Percentiles rank a stretch among this genome's conserved stretches.
These are phyloP conservation scores for Clohesyomyces aquaticus DNA, from an alignment of 495 filamentous ascomycete genomes.

Conservation along the genomic window DNA sequence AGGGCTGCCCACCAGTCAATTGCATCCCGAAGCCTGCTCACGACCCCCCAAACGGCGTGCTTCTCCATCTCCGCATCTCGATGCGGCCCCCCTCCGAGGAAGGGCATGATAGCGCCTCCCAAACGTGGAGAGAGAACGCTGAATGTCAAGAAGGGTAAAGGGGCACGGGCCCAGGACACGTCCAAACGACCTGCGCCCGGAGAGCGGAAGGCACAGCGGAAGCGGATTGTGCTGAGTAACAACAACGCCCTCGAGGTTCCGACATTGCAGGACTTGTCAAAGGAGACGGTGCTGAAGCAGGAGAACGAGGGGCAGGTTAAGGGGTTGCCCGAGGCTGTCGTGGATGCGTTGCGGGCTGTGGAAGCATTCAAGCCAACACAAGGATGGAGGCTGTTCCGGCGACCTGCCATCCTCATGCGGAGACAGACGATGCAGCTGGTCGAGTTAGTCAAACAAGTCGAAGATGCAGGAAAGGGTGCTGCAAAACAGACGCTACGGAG, in stretches of 20 bases:
- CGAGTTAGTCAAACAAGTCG: constrained; percentile 60
- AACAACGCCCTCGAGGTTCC: constrained; percentile 81
- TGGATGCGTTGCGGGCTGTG: constrained; percentile 77
- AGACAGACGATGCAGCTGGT: constrained; percentile 73
- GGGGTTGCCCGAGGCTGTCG: constrained; percentile 65
- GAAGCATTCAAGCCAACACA: constrained; percentile 93
- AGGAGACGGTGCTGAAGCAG: constrained; percentile 47
- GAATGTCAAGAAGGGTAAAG: constrained; percentile 42
- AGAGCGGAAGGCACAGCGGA: constrained; percentile 84
- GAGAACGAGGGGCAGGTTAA: constrained; percentile 66
- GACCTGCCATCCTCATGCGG: constrained; percentile 75
- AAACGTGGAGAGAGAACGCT: constrained; percentile 46
- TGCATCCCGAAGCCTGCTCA: constrained; percentile 37
- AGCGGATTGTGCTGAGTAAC: constrained; percentile 89
- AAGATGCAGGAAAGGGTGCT: constrained; percentile 50
- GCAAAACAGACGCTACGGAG: constrained; percentile 63
- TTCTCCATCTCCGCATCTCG: constrained; percentile 40
- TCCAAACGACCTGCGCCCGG: constrained; percentile 64
- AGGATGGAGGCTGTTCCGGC: constrained; percentile 82
- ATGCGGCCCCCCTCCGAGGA: constrained; percentile 50
- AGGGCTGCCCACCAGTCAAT: constrained; percentile 25
- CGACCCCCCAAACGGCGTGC: constrained; percentile 17
- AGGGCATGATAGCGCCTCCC: constrained; percentile 34
- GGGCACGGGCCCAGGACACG: constrained; percentile 9
- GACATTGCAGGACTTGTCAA: constrained; percentile 63